Base-by-base conservation (phyloP, 2,329 filamentous ascomycete genomes). In the Bipolaris oryzae region DNA sequence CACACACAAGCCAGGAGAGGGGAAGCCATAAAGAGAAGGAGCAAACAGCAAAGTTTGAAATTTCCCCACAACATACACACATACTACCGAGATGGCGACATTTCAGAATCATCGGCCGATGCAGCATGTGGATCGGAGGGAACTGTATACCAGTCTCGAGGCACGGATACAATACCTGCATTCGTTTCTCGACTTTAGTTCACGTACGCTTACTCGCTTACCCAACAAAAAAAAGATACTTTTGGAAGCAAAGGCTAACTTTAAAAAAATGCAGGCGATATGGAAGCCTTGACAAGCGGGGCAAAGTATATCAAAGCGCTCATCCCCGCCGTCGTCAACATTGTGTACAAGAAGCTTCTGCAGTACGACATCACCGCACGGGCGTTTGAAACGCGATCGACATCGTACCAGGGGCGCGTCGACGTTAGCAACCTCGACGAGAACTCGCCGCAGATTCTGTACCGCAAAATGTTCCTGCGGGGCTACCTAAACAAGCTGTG, bases 311-410 rank as follows among this genome's bases (percentile, higher is more conserved):
- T 92, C 78, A 89, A 89, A 69, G 86, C 88, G n/a, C 84, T 94
- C 31, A 92, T 94, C 61, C 91, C 91, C 1, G 88, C 90, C 43
- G 84, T 95, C 20, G 90, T 94, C 69, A 92, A 93, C 76, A 90
- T 92, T 58, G 89, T 94, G 33, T 95, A 94, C 80, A 87, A 87
- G 70, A 94, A 94, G 73, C 83, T 95, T 0, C 80, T 94, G 10
- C 85, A 87, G 69, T 91, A 90, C 76, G 91, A 94, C 72, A 91
- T 94, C 74, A 95, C 91, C 3, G 89, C 91, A 1, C 85, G 89
- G 50, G 89, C 89, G 13, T 92, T 94, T 73, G 83, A 86, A 56
- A 85, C 82, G 1, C 76, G 81, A 44, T 80, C 81, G 52, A 85
- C 82, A 7, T 86, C 85, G 39, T 88, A 87, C 60, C 87, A 91